A percentile compares a stretch with the other conserved stretches of the same genome.
Conservation (phyloP, 805 yeast genomes). For the Saccharomyces paradoxus region DNA sequence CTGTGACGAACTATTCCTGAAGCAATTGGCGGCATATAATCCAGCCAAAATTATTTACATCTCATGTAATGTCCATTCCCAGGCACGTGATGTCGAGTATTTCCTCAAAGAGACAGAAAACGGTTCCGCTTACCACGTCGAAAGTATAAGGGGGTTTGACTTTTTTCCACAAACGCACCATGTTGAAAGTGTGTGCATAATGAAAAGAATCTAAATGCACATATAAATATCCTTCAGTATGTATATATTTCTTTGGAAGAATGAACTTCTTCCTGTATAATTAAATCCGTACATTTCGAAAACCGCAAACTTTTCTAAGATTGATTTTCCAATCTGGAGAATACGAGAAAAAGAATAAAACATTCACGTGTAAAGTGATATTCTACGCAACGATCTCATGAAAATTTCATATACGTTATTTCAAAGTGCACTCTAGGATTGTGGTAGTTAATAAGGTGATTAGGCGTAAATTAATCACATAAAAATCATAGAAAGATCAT, state of each 20-base stretch:
- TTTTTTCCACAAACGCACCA: slow-evolving; percentile 95
- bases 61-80: slow-evolving; percentile 95
- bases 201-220: slow-evolving; percentile 29
- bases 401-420: background rate
- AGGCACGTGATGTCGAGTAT: slow-evolving; percentile 87
- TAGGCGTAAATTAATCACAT: background rate
- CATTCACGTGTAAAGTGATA: background rate
- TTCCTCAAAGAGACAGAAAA: slow-evolving; percentile 58
- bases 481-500: slow-evolving; percentile 5
- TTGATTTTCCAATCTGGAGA: too few species aligned
- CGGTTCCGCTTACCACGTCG: slow-evolving; percentile 60
- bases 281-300: background rate
- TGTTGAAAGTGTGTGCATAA: slow-evolving; percentile 80
- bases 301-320: background rate
- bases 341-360: too few species aligned
- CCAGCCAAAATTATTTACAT: slow-evolving; percentile 90
- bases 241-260: background rate
- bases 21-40: slow-evolving; percentile 72
- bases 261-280: background rate
- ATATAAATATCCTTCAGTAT: background rate
- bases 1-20: slow-evolving; percentile 79
- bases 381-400: background rate
- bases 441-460: background rate
- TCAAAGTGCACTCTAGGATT: background rate
- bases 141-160: slow-evolving; percentile 87